phyloP scores from a whole-genome alignment of 805 yeast species.

The Candida sphagnicola region DNA sequence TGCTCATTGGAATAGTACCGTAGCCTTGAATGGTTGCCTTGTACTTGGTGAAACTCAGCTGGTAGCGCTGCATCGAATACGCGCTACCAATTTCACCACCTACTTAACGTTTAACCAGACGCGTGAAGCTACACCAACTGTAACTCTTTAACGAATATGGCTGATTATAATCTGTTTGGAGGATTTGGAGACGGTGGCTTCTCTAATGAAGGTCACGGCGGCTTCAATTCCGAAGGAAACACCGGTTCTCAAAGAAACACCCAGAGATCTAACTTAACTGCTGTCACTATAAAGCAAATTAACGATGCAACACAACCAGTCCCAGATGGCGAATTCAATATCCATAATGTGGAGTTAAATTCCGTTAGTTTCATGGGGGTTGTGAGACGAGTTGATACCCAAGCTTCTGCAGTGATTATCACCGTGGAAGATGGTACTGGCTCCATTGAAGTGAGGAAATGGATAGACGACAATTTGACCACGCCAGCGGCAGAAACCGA shows the following conservation, averaged over 20 bases:
- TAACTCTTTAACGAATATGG: too few species aligned
- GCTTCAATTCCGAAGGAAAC: conserved; percentile 15
- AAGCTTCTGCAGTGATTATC: conserved; percentile 50
- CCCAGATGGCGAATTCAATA: conserved; percentile 64
- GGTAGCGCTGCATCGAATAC: too few species aligned
- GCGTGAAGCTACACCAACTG: too few species aligned
- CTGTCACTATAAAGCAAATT: conserved; percentile 74
- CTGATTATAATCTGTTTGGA: conserved; percentile 13
- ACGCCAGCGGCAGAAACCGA: conserved; percentile 25
- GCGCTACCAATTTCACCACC: neutral
- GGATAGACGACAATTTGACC: conserved; percentile 42
- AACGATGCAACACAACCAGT: conserved; percentile 56
- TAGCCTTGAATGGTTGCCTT: too few species aligned
- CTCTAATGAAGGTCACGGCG: conserved; percentile 16
- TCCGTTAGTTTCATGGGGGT: conserved; percentile 67
- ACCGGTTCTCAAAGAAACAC: conserved; percentile 20
- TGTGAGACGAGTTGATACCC: conserved; percentile 59
- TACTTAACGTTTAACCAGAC: neutral
- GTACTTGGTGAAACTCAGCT: too few species aligned
- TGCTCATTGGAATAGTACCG: too few species aligned
- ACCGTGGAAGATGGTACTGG: conserved; percentile 79
- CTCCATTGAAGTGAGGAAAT: conserved; percentile 56
- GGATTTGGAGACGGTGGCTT: conserved; percentile 23
- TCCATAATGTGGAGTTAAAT: conserved; percentile 57
- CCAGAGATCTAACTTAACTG: conserved; percentile 35